Conservation (phyloP, 2,329 filamentous ascomycete species). For the Colletotrichum eleusines region DNA sequence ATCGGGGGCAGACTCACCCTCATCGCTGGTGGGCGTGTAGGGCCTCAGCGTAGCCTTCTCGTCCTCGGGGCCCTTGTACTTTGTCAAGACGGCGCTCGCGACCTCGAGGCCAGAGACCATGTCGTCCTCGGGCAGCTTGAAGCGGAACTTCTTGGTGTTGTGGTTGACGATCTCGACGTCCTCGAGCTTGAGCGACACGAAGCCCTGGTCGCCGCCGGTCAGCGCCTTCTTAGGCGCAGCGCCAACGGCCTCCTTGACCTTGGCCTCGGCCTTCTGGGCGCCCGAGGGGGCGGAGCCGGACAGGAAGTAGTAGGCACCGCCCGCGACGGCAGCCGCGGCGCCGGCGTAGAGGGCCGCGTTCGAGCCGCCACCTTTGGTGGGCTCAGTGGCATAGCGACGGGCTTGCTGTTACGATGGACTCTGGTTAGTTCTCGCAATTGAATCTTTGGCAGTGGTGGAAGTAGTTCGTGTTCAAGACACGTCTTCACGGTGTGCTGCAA, state of each 20-base stretch:
- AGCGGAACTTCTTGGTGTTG: conserved; percentile 94
- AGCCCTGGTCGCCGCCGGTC: conserved; percentile 90
- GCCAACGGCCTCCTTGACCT: conserved; percentile 59
- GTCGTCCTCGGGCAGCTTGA: conserved; percentile 86
- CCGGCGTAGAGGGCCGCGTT: conserved; percentile 72
- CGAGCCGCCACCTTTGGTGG: conserved; percentile 63
- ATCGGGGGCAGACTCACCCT: conserved; percentile 65
- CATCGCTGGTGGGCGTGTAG: conserved; percentile 92
- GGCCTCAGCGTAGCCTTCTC: conserved; percentile 91
- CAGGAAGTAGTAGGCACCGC: conserved; percentile 68
- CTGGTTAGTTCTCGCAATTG: conserved; percentile 34
- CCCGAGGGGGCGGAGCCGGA: conserved; percentile 56
- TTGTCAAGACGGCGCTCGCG: conserved; percentile 90
- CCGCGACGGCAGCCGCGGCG: conserved; percentile 69
- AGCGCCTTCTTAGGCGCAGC: conserved; percentile 66
- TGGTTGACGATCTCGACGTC: conserved; percentile 85
- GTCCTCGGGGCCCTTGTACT: conserved; percentile 85
- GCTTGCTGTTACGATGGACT: conserved; percentile 56
- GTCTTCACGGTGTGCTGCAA: background rate
- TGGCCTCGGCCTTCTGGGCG: conserved; percentile 69
- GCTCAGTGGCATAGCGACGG: conserved; percentile 77
- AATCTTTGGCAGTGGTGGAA: background rate
- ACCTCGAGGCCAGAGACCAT: conserved; percentile 85
- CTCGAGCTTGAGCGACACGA: conserved; percentile 83
- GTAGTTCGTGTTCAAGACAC: background rate